These are phyloP conservation scores for Anthoceros angustus DNA, from an alignment of 225 moss, liverwort and hornwort species.

Conservation along the genomic window DNA sequence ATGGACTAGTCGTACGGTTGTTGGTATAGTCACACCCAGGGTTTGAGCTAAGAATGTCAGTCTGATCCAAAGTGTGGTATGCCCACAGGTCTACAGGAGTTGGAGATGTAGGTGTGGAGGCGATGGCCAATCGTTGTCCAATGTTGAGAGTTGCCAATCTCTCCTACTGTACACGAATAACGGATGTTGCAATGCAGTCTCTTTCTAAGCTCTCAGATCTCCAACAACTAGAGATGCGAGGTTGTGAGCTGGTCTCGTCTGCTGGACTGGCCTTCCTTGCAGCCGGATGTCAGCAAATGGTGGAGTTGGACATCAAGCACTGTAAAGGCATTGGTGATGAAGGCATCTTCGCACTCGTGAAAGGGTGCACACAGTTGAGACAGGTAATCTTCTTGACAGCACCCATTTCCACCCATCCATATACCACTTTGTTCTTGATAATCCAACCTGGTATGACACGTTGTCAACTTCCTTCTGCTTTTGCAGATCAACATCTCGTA, in stretches of 20 bases:
- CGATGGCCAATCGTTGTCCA: constrained; percentile 52
- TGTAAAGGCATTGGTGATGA: constrained; percentile 10
- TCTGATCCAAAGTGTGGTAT: neutral
- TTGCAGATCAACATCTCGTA: constrained; percentile 21
- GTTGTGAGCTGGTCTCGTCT: constrained; percentile 10
- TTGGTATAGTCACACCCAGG: no score
- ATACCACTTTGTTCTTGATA: neutral
- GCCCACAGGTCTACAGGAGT: constrained; percentile 41
- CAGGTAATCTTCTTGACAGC: constrained; percentile 1
- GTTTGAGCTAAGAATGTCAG: neutral
- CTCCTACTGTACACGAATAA: constrained; percentile 51
- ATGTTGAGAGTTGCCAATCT: constrained; percentile 41
- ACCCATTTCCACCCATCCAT: neutral
- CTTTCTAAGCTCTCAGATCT: constrained; percentile 11
- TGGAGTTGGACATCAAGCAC: constrained; percentile 14
- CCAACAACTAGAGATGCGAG: constrained; percentile 12
- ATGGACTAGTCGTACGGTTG: neutral
- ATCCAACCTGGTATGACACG: neutral
- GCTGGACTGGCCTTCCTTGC: constrained; percentile 10
- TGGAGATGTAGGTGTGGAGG: constrained; percentile 45
- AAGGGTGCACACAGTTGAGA: constrained; percentile 9
- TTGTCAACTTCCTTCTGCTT: neutral
- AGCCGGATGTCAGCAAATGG: constrained; percentile 11
- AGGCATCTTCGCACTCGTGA: constrained; percentile 13
- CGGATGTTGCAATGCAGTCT: constrained; percentile 42